Conservation (phyloP, 1,284 basidiomycete genomes). For the Ustilago hordei region DNA sequence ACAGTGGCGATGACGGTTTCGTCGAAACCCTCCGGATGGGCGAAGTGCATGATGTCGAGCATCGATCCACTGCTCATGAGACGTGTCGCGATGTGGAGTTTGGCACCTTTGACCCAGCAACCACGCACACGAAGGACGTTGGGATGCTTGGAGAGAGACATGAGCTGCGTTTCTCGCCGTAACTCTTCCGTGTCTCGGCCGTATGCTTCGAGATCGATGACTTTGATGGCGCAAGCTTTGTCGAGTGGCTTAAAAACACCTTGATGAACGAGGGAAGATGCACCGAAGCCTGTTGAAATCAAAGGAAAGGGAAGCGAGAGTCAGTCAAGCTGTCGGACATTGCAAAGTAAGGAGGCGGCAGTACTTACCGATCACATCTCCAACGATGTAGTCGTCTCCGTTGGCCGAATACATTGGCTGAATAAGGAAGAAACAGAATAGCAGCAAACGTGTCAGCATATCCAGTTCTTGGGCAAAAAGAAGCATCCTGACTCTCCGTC, state of each 20-base stretch:
- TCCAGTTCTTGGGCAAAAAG: neutral
- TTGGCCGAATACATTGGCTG: conserved; percentile 51
- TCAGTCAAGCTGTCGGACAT: neutral
- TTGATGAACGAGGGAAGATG: conserved; percentile 85
- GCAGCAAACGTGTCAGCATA: conserved; percentile 8
- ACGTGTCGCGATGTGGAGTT: conserved; percentile 85
- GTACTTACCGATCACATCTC: conserved; percentile 56
- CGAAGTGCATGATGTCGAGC: conserved; percentile 85
- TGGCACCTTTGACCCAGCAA: conserved; percentile 85
- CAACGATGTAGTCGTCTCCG: conserved; percentile 61
- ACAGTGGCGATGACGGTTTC: conserved; percentile 86
- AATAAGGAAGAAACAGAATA: neutral
- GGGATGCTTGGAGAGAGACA: conserved; percentile 92
- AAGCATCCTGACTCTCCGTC: neutral
- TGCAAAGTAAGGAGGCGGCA: neutral
- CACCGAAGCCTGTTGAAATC: conserved; percentile 77
- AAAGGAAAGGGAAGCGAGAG: neutral
- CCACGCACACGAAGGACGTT: conserved; percentile 90
- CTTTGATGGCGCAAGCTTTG: conserved; percentile 82
- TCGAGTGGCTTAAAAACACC: conserved; percentile 76
- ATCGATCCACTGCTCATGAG: conserved; percentile 89
- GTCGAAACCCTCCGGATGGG: conserved; percentile 85
- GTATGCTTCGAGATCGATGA: conserved; percentile 84
- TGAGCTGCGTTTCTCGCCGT: conserved; percentile 85
- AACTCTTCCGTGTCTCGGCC: conserved; percentile 71